These are phyloP conservation scores for Cajanus cajan DNA, from an alignment of 306 rosid species.

Conservation along the genomic window DNA sequence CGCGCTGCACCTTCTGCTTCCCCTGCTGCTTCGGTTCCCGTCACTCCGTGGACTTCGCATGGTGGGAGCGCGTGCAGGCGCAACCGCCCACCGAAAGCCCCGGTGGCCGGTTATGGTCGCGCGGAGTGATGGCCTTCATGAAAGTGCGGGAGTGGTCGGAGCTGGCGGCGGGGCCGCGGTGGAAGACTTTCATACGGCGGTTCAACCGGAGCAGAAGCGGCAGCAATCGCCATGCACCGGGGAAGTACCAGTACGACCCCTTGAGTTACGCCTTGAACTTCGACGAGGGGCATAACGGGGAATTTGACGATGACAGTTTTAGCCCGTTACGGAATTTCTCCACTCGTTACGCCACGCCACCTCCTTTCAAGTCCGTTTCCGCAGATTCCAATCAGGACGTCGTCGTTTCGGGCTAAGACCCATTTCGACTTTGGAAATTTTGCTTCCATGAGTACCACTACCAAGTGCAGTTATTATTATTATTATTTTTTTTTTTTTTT, in stretches of 20 bases:
- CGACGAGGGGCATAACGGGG: constrained; percentile 65
- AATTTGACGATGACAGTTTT: constrained; percentile 41
- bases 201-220: constrained; percentile 62
- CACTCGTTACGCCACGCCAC: constrained; percentile 54
- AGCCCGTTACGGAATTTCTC: constrained; percentile 61
- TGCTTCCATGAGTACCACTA: background rate
- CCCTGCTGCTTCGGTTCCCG: constrained; percentile 60
- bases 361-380: constrained; percentile 29
- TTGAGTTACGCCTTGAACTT: constrained; percentile 90
- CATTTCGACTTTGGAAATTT: background rate
- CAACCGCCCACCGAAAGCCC: background rate
- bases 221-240: constrained; percentile 31
- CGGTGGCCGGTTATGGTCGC: constrained; percentile 60
- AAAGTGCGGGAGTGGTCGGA: constrained; percentile 87
- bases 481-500: background rate
- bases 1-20: constrained; percentile 64
- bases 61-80: constrained; percentile 68
- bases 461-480: background rate
- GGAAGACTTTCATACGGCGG: constrained; percentile 93
- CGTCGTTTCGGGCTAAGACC: constrained; percentile 37
- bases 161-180: constrained; percentile 89
- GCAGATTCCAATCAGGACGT: constrained; percentile 28
- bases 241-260: constrained; percentile 86
- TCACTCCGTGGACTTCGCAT: constrained; percentile 36
- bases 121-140: constrained; percentile 55